Evolutionary conservation across 306 rosid species (phyloP).

Genomic region (Cicer chorassanicum): DNA sequence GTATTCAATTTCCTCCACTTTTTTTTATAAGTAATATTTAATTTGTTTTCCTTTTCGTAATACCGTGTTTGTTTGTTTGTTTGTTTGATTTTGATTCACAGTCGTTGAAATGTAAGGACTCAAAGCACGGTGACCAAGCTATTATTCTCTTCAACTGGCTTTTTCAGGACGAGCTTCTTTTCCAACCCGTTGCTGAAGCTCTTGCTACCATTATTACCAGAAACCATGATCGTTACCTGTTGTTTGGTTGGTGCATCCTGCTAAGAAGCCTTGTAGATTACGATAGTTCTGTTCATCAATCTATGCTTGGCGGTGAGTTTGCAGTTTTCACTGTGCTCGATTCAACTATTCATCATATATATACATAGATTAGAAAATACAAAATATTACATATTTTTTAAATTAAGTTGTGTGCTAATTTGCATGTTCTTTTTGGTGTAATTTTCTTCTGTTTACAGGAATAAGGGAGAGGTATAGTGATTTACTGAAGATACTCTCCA

Average conservation of each 20-base stretch:
- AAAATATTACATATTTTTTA: neutral
- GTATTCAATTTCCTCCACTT: slow-evolving; percentile 42
- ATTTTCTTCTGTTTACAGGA: slow-evolving; percentile 54
- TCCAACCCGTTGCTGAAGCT: slow-evolving; percentile 54
- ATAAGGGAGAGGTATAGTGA: slow-evolving; percentile 66
- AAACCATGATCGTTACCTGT: slow-evolving; percentile 71
- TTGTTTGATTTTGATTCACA: slow-evolving; percentile 21
- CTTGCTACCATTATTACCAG: slow-evolving; percentile 60
- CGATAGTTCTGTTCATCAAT: slow-evolving; percentile 53
- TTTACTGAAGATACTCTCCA: slow-evolving; percentile 61
- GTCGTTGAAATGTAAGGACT: slow-evolving; percentile 67
- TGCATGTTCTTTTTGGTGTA: slow-evolving; percentile 9
- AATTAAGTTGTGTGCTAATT: neutral
- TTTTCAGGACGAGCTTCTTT: slow-evolving; percentile 70
- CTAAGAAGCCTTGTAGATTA: slow-evolving; percentile 66
- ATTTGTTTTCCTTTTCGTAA: neutral
- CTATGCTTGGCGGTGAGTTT: slow-evolving; percentile 60
- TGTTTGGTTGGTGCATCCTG: slow-evolving; percentile 85
- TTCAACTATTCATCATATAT: neutral
- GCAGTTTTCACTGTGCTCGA: neutral
- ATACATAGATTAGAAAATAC: neutral
- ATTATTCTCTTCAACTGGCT: slow-evolving; percentile 79
- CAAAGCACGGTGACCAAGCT: slow-evolving; percentile 70
- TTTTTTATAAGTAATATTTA: neutral
- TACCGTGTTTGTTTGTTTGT: neutral